Evolutionary conservation across 139 green algal genomes (phyloP), one percentile per base, ranked within the genome.

Genomic region (Chlamydomonas urium): DNA sequence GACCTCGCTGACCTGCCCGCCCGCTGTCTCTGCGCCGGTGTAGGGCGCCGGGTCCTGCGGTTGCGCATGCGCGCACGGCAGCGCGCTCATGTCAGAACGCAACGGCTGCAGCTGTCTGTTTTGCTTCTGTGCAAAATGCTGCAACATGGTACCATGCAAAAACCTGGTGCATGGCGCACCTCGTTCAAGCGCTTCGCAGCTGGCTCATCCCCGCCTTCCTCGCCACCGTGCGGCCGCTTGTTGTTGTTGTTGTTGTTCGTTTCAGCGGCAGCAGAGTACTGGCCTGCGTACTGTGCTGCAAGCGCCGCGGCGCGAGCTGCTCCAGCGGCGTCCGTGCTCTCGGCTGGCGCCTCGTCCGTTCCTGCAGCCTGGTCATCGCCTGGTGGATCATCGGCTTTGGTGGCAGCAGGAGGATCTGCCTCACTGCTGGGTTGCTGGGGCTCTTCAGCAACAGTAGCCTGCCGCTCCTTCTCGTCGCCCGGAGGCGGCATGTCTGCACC

Each of bases 1-100:
- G 45, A 33, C 63, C 19, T 73, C 66, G 21, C 38, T 60, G 4
- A 56, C 23, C 45, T 73, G 19, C 4, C 66, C 47, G 38, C 37
- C 38, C 21, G 5, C 31, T 26, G 31, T n/a, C 59, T 42, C 4
- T 42, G 59, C 10, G 6, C 4, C 31, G 17, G 31, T 14, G 32
- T 5, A 38, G 5, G 59, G 32, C 32, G 17, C 32, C 6, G 31
- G 31, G 10, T n/a, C 17, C 5, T 19, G 31, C 8, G 28, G 31
- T 34, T 47, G 59, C 14, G 59, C 8, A 67, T 45, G 29, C 6
- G n/a, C 23, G 24, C 8, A 29, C 8, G 5, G 24, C 5, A 62
- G n/a, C 5, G 21, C 8, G 17, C 17, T 62, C 53, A 62, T 35
- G 19, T 62, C 14, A 29, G n/a, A 62, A 34, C n/a, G n/a, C 6